Evolutionary conservation across 352 stramenopile species (phyloP).

Genomic region (Phytophthora brassicae): DNA sequence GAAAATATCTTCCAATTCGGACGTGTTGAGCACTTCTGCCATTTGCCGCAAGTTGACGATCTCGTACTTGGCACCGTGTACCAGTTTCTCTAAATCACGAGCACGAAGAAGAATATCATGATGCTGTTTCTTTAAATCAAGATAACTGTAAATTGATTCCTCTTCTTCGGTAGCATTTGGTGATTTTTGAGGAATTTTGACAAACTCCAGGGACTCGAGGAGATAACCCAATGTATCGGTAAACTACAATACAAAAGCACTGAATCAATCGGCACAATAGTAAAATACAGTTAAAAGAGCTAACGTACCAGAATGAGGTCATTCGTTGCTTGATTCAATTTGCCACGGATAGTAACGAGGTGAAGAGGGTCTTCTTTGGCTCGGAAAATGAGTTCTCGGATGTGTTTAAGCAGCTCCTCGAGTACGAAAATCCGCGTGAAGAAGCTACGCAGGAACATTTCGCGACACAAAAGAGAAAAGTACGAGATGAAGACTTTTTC

Average conservation of each 20-base stretch:
- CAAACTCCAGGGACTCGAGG: constrained; percentile 91
- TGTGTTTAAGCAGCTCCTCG: constrained; percentile 93
- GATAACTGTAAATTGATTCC: constrained; percentile 88
- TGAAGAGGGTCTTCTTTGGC: constrained; percentile 88
- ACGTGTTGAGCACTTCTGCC: constrained; percentile 86
- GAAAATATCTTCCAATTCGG: constrained; percentile 89
- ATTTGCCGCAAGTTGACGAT: constrained; percentile 92
- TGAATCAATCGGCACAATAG: too few relatives aligned
- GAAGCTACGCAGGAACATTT: constrained; percentile 97
- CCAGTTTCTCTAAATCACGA: constrained; percentile 92
- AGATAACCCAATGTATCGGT: constrained; percentile 95
- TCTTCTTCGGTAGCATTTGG: constrained; percentile 46
- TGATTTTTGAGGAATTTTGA: constrained; percentile 58
- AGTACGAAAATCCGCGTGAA: constrained; percentile 95
- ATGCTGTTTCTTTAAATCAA: constrained; percentile 88
- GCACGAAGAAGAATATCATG: constrained; percentile 89
- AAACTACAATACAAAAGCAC: constrained; percentile 42
- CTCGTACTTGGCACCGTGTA: constrained; percentile 87
- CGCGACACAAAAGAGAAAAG: constrained; percentile 93
- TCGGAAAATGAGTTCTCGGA: constrained; percentile 87
- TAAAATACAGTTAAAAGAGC: not conserved
- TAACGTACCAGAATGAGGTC: constrained; percentile 86
- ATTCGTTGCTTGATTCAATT: constrained; percentile 89
- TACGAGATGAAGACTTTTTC: constrained; percentile 95
- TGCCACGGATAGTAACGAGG: constrained; percentile 78